Conservation (phyloP, 148 eudicot species). For the Vaccinium macrocarpon region DNA sequence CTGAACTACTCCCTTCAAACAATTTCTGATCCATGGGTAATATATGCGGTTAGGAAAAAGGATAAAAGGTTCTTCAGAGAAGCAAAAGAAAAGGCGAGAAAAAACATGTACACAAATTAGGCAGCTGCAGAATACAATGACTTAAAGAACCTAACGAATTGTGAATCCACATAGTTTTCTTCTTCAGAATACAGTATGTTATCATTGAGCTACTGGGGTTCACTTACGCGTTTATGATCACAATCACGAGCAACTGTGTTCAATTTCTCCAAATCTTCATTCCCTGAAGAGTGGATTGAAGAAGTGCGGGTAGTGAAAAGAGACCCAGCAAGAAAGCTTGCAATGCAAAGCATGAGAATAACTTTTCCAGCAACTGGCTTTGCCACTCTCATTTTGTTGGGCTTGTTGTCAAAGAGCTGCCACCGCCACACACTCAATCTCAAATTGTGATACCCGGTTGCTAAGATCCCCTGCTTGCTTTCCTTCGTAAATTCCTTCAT, state of each 20-base stretch:
- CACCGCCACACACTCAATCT: constrained; percentile 18
- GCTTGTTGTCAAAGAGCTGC: constrained; percentile 29
- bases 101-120: background rate
- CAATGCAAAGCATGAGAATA: constrained; percentile 55
- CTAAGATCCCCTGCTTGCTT: background rate
- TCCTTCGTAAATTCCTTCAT: constrained; percentile 21
- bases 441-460: background rate
- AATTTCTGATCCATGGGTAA: constrained; percentile 36
- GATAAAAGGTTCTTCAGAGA: background rate
- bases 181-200: background rate
- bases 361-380: constrained; percentile 53
- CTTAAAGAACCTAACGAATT: background rate
- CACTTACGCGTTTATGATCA: constrained; percentile 64
- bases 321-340: constrained; percentile 73
- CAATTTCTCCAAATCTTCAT: constrained; percentile 27
- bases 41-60: background rate
- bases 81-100: background rate
- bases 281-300: constrained; percentile 30
- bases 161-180: background rate
- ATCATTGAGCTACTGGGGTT: background rate
- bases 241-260: constrained; percentile 24
- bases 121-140: background rate
- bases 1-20: constrained; percentile 37
- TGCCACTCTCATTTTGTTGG: constrained; percentile 60
- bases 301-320: constrained; percentile 52